These are phyloP conservation scores for Xylaria scruposa DNA, from an alignment of 495 filamentous ascomycete genomes.

Conservation along the genomic window DNA sequence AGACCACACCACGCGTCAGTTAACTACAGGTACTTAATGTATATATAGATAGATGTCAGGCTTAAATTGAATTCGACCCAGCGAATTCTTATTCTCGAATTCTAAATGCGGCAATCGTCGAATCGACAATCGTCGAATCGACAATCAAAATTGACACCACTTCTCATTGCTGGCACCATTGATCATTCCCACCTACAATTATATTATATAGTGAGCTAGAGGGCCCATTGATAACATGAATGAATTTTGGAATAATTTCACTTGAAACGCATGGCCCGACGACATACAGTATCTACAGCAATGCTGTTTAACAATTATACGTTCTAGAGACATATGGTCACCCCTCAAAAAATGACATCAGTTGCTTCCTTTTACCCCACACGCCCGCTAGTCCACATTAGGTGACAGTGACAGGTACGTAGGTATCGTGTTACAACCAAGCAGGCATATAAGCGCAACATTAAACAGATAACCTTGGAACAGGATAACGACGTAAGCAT, in stretches of 20 bases:
- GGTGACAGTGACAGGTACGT: not conserved
- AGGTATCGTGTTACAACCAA: not conserved
- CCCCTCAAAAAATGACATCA: conserved; percentile 5
- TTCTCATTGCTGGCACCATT: not conserved
- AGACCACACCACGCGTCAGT: not conserved
- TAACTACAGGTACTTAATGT: not conserved
- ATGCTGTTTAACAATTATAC: not conserved
- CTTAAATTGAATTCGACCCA: not conserved
- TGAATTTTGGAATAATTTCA: too few species aligned
- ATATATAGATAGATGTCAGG: not conserved
- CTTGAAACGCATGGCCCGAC: not conserved
- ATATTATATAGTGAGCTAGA: too few species aligned
- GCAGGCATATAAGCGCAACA: not conserved
- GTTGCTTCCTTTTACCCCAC: conserved; percentile 1
- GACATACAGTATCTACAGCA: not conserved
- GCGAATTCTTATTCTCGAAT: not conserved
- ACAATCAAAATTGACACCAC: not conserved
- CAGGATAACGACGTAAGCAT: not conserved
- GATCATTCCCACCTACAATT: not conserved
- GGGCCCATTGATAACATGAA: too few species aligned
- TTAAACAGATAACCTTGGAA: not conserved
- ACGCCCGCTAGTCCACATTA: not conserved
- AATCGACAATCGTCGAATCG: not conserved
- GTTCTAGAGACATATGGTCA: not conserved
- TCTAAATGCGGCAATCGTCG: not conserved